A percentile compares a stretch with the other conserved stretches of the same genome.
phyloP scores from a whole-genome alignment of 2,329 filamentous ascomycete species.

The Geoglossum cookeanum region DNA sequence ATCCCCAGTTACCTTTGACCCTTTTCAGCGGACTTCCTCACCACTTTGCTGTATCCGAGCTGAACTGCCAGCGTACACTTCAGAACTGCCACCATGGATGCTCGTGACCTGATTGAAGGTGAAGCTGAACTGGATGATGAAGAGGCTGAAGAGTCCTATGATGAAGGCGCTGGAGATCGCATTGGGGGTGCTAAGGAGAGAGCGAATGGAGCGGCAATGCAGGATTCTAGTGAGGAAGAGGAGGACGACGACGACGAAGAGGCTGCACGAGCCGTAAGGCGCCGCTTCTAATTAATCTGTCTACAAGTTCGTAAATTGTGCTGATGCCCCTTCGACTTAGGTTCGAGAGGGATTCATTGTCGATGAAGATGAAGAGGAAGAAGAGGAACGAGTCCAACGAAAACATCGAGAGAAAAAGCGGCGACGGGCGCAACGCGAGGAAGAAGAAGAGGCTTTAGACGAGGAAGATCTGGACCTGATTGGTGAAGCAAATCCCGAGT shows the following conservation, averaged over 20 bases:
- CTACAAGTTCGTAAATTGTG: constrained; percentile 6
- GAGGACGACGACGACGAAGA: constrained; percentile 86
- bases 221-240: constrained; percentile 83
- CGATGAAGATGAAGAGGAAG: constrained; percentile 72
- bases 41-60: neutral
- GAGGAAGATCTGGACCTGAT: constrained; percentile 95
- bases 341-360: constrained; percentile 91
- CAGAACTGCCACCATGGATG: constrained; percentile 33
- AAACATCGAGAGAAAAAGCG: constrained; percentile 58
- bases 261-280: constrained; percentile 50
- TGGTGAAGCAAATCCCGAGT: constrained; percentile 57
- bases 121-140: constrained; percentile 79
- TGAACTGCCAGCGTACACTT: neutral
- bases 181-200: constrained; percentile 23
- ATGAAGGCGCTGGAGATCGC: constrained; percentile 51
- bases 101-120: constrained; percentile 54
- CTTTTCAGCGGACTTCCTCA: neutral
- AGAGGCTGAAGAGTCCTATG: constrained; percentile 62
- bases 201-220: constrained; percentile 27
- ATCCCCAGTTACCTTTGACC: neutral
- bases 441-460: constrained; percentile 69
- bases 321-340: constrained; percentile 26
- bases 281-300: neutral
- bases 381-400: constrained; percentile 40
- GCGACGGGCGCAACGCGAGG: constrained; percentile 54